Percentiles rank a stretch among this genome's conserved stretches.
Conservation (phyloP, 345 rosid species). For the Rhizophora mangle region DNA sequence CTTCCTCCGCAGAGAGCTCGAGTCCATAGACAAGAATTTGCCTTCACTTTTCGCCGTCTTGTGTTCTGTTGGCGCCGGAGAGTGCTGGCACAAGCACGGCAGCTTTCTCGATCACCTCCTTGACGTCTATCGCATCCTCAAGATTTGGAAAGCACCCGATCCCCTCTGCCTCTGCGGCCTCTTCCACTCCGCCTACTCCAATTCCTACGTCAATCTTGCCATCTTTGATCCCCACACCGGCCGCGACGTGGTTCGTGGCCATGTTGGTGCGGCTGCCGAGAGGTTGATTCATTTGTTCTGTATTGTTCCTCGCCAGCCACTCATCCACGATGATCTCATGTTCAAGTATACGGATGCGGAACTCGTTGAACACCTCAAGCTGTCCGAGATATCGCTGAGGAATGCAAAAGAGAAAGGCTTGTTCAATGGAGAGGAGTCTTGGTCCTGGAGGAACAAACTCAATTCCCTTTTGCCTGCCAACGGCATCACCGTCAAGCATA, state of each 20-base stretch:
- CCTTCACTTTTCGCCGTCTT: slow-evolving; percentile 65
- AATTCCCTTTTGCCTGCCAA: slow-evolving; percentile 48
- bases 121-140: slow-evolving; percentile 77
- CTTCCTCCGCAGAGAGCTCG: slow-evolving; percentile 87
- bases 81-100: slow-evolving; percentile 99
- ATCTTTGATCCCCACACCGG: slow-evolving; percentile 84
- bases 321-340: slow-evolving; percentile 83
- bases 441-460: slow-evolving; percentile 82
- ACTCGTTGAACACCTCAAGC: slow-evolving; percentile 58
- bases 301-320: slow-evolving; percentile 66
- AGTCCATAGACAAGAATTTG: slow-evolving; percentile 52
- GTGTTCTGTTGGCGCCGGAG: slow-evolving; percentile 91
- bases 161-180: slow-evolving; percentile 86
- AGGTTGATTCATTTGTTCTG: slow-evolving; percentile 81
- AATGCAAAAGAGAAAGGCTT: slow-evolving; percentile 59
- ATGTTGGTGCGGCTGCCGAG: slow-evolving; percentile 83
- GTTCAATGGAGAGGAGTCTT: slow-evolving; percentile 53
- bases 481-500: slow-evolving; percentile 62
- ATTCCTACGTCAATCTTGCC: slow-evolving; percentile 85
- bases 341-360: slow-evolving; percentile 68
- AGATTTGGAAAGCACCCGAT: slow-evolving; percentile 76
- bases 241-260: slow-evolving; percentile 73
- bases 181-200: slow-evolving; percentile 94
- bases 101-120: slow-evolving; percentile 82
- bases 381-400: slow-evolving; percentile 51